Base-by-base conservation (phyloP, 2,329 filamentous ascomycete genomes). In the Pyrenochaeta sp. region DNA sequence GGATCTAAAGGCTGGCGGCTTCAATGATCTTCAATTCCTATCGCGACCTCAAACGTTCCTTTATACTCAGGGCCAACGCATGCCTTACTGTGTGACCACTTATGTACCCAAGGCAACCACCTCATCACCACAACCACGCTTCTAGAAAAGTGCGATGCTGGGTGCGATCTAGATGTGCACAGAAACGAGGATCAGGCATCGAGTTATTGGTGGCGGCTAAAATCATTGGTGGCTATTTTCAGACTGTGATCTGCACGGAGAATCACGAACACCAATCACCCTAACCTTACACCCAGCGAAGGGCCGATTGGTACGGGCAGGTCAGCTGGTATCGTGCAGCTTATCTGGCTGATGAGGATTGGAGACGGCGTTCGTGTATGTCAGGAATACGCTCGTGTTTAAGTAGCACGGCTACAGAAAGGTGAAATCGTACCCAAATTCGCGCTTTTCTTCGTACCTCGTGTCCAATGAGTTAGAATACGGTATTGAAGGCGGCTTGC, bases 141-240 rank as follows among this genome's bases (percentile, higher is more conserved):
- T 37, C 41, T 10, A 27, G 27, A 39, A 36, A 30, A 35, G 41
- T 35, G 20, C 14, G 18, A 49, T 44, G 32, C 10, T 33, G 27
- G 47, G 51, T 58, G 45, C 41, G 42, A 47, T 51, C 7, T 49
- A 33, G 36, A 14, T 31, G 37, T 45, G 46, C 45, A 36, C 33
- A 35, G 12, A 45, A 48, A 46, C 45, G 55, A 60, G 54, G 33
- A 53, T 42, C 44, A 40, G 40, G 46, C 45, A 44, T 45, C 35
- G 18, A 45, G 35, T 44, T 55, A 45, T 33, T 32, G 37, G 46
- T 55, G 42, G 49, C 49, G 44, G 43, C 31, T 41, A n/a, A 42
- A 11, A 11, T 56, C 32, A 65, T 66, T 64, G 63, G 59, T 32
- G 35, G 49, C 40, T 55, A 59, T 51, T 53, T 51, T 60, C 51